These are phyloP conservation scores for Stellera chamaejasme DNA, from an alignment of 345 rosid genomes.

Conservation along the genomic window DNA sequence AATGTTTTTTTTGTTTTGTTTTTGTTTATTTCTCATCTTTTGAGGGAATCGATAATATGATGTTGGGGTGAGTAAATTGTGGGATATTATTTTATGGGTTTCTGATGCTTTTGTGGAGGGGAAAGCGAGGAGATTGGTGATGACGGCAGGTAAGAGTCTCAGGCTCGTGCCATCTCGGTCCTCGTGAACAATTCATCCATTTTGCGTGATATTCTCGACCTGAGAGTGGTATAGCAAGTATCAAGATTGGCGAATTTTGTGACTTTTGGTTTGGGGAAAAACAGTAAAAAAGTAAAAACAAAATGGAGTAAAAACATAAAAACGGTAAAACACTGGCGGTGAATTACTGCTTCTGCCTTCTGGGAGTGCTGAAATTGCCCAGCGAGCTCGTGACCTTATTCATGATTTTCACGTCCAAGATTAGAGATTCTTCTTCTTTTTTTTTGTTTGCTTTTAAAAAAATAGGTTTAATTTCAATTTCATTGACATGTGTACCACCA, in stretches of 20 bases:
- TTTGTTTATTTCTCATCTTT: constrained; percentile 19
- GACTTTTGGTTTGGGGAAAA: not conserved
- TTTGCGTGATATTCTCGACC: constrained; percentile 40
- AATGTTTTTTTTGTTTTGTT: not conserved
- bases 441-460: too few relatives aligned
- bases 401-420: constrained; percentile 1
- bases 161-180: constrained; percentile 63
- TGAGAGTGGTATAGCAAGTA: not conserved
- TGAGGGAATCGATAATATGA: constrained; percentile 9
- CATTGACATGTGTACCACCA: not conserved
- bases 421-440: not conserved
- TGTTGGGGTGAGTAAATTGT: not conserved
- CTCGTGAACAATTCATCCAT: constrained; percentile 33
- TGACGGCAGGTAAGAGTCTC: constrained; percentile 30
- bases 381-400: constrained; percentile 2
- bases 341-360: not conserved
- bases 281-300: too few relatives aligned
- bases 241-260: not conserved
- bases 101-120: not conserved
- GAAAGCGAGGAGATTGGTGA: constrained; percentile 12
- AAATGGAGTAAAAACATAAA: too few relatives aligned
- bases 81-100: not conserved
- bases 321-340: too few relatives aligned
- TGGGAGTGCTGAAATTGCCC: not conserved
- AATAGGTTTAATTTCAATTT: not conserved